These are phyloP conservation scores for Pleurotus cornucopiae DNA, from an alignment of 768 basidiomycete species.

Conservation along the genomic window DNA sequence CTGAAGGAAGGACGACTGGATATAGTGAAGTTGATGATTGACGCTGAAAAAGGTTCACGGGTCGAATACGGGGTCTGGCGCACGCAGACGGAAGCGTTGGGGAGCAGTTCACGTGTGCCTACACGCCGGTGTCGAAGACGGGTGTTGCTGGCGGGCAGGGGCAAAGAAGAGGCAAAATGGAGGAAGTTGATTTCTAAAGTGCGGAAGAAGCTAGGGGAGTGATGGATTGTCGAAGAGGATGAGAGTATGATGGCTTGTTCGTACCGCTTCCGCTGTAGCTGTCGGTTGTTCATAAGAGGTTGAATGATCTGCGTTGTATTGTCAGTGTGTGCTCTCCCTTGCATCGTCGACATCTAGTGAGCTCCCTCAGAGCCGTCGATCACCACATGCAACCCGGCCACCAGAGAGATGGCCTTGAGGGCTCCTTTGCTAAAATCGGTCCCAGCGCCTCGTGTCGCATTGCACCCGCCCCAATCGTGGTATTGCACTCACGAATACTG, in stretches of 20 bases:
- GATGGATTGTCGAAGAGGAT: neutral
- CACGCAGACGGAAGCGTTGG: neutral
- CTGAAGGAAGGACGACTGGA: constrained; percentile 62
- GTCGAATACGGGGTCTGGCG: neutral
- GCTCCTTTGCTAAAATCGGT: neutral
- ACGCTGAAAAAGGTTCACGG: constrained; percentile 10
- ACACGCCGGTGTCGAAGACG: neutral
- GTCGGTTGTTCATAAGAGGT: neutral
- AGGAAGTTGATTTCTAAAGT: neutral
- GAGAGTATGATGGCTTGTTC: neutral
- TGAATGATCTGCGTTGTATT: neutral
- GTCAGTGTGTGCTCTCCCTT: neutral
- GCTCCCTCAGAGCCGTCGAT: constrained; percentile 6
- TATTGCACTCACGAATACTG: neutral
- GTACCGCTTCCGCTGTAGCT: constrained; percentile 6
- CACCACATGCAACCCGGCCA: constrained; percentile 3
- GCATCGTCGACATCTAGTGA: neutral
- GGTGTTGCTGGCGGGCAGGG: neutral
- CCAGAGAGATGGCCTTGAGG: neutral
- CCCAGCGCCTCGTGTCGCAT: neutral
- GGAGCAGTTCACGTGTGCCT: neutral
- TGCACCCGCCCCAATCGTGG: constrained; percentile 5
- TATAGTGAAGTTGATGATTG: constrained; percentile 32
- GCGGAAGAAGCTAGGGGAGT: constrained; percentile 2
- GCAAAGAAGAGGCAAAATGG: constrained; percentile 5